A percentile compares a stretch with the other conserved stretches of the same genome.
Evolutionary conservation across 495 filamentous ascomycete genomes (phyloP).

Genomic region (Trichoderma gamsii): DNA sequence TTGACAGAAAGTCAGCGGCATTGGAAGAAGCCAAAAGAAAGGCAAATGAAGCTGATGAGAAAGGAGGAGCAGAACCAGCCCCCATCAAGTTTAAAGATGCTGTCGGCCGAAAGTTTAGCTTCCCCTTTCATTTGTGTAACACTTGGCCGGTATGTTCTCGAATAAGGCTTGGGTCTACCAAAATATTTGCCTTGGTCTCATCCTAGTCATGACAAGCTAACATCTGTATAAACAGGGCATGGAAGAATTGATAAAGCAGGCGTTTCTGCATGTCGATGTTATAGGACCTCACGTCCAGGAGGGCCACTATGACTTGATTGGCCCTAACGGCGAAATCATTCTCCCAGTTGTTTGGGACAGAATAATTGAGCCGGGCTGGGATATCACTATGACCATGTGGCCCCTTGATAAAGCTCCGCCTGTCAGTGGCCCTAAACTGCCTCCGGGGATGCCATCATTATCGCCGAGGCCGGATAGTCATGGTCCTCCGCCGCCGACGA

Average conservation of each 20-base stretch:
- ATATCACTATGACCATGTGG: conserved; percentile 96
- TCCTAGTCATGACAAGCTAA: conserved; percentile 17
- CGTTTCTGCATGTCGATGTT: conserved; percentile 77
- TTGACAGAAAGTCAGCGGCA: too few species aligned
- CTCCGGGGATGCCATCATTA: conserved; percentile 19
- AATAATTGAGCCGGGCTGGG: conserved; percentile 79
- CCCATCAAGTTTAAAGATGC: conserved; percentile 84
- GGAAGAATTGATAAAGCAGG: conserved; percentile 81
- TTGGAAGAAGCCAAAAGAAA: conserved; percentile 41
- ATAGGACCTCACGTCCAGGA: conserved; percentile 77
- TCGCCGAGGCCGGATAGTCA: conserved; percentile 3
- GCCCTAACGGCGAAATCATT: conserved; percentile 81
- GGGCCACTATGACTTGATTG: conserved; percentile 79
- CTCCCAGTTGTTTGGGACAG: conserved; percentile 83
- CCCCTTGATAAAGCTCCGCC: conserved; percentile 52
- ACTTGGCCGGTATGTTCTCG: conserved; percentile 64
- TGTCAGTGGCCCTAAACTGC: too few species aligned
- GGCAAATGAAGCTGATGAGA: conserved; percentile 45
- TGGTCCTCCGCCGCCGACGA: conserved; percentile 16
- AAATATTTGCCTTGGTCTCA: background rate
- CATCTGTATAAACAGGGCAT: conserved; percentile 52
- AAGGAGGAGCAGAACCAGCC: conserved; percentile 37
- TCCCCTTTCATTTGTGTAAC: conserved; percentile 72
- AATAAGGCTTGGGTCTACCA: background rate
- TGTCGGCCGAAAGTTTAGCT: conserved; percentile 78